Conservation (phyloP, 345 rosid genomes). For the Streptanthus diversifolius region DNA sequence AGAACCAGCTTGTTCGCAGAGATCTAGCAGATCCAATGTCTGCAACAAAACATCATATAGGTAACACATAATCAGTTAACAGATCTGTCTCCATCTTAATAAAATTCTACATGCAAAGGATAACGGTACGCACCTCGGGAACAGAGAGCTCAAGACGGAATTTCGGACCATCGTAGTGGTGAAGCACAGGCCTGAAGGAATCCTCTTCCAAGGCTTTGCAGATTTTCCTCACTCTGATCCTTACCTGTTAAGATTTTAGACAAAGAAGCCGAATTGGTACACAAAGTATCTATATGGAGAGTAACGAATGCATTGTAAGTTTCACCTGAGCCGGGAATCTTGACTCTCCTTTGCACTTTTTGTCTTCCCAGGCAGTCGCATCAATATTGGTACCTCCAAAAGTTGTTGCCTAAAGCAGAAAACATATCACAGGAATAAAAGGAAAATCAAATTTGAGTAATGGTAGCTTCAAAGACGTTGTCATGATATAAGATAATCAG, state of each 20-base stretch:
- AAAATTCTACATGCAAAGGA: neutral
- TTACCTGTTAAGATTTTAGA: slow-evolving; percentile 46
- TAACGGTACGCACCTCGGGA: slow-evolving; percentile 70
- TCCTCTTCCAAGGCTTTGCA: slow-evolving; percentile 98
- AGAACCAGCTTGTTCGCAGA: slow-evolving; percentile 89
- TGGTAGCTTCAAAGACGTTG: neutral
- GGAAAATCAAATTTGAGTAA: neutral
- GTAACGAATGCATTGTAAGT: neutral
- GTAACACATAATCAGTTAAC: neutral
- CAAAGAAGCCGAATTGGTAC: neutral
- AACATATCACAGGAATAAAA: neutral
- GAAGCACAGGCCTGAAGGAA: slow-evolving; percentile 92
- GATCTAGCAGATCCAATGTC: slow-evolving; percentile 86
- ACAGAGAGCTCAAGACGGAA: slow-evolving; percentile 93
- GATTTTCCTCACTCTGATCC: slow-evolving; percentile 72
- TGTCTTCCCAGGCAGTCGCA: slow-evolving; percentile 99
- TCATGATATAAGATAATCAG: neutral
- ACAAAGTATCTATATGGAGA: neutral
- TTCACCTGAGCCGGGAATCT: slow-evolving; percentile 98
- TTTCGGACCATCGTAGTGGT: slow-evolving; percentile 98
- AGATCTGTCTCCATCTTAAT: neutral
- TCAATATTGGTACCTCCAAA: slow-evolving; percentile 98
- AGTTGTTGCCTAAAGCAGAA: slow-evolving; percentile 62
- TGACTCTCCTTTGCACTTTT: slow-evolving; percentile 96
- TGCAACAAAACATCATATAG: slow-evolving; percentile 37